Percentiles rank a stretch among this genome's conserved stretches.
These are phyloP conservation scores for Tolypocladium endophyticum DNA, from an alignment of 2,329 filamentous ascomycete genomes.

Conservation along the genomic window DNA sequence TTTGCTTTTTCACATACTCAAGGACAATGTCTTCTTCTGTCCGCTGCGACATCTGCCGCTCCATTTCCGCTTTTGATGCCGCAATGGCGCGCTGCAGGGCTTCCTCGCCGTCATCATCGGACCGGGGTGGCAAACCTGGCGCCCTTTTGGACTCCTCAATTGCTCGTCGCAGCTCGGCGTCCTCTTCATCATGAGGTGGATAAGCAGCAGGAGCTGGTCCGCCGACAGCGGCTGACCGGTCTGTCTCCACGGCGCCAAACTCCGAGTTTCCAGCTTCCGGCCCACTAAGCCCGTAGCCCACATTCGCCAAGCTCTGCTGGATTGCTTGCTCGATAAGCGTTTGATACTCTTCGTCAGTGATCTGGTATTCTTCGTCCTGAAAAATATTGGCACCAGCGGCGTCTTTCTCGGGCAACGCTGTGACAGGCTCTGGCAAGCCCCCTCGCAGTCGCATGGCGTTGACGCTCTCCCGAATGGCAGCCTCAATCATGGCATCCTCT, in stretches of 20 bases:
- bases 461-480: constrained; percentile 64
- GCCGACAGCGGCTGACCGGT: not conserved
- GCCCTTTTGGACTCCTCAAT: constrained; percentile 28
- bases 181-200: constrained; percentile 12
- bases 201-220: not conserved
- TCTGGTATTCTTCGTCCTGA: constrained; percentile 29
- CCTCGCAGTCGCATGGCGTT: constrained; percentile 34
- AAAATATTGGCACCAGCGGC: constrained; percentile 19
- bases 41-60: constrained; percentile 28
- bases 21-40: constrained; percentile 64
- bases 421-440: constrained; percentile 14
- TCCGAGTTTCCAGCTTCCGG: constrained; percentile 10
- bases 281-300: constrained; percentile 3
- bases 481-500: constrained; percentile 62
- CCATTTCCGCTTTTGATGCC: constrained; percentile 31
- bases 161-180: constrained; percentile 26
- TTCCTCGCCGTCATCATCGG: constrained; percentile 29
- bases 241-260: constrained; percentile 4
- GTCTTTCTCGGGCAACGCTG: constrained; percentile 12
- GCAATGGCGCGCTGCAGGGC: constrained; percentile 35
- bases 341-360: constrained; percentile 49
- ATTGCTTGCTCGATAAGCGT: constrained; percentile 45
- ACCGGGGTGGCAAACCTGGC: constrained; percentile 7
- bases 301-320: constrained; percentile 33
- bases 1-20: constrained; percentile 71